A percentile compares a stretch with the other conserved stretches of the same genome.
phyloP scores from a whole-genome alignment of 768 basidiomycete species.

The Boletus pseudopeckii region DNA sequence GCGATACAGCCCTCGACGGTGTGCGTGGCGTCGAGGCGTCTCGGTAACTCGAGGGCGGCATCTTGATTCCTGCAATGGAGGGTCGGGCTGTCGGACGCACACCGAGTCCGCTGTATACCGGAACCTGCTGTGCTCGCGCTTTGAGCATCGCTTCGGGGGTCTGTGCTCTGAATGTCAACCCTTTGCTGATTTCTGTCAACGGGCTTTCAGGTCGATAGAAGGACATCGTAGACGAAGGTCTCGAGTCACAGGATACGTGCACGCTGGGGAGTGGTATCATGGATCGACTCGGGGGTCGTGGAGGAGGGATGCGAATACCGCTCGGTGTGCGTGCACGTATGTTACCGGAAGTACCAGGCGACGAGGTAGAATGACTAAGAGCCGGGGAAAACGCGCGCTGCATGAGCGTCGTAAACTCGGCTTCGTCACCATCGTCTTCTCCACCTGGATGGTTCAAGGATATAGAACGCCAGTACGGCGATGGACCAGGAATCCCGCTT shows the following conservation, averaged over 20 bases:
- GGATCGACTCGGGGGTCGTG: constrained; percentile 77
- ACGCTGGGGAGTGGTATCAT: constrained; percentile 79
- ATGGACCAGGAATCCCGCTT: constrained; percentile 71
- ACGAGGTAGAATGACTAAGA: constrained; percentile 46
- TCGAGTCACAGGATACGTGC: constrained; percentile 64
- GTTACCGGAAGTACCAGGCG: constrained; percentile 29
- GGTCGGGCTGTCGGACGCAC: constrained; percentile 40
- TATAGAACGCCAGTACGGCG: constrained; percentile 44
- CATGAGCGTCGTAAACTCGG: constrained; percentile 41
- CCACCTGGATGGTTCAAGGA: constrained; percentile 46
- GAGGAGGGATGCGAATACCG: constrained; percentile 46
- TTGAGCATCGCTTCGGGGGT: constrained; percentile 66
- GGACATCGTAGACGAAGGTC: constrained; percentile 72
- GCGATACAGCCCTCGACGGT: constrained; percentile 64
- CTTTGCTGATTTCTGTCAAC: constrained; percentile 33
- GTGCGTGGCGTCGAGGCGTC: constrained; percentile 54
- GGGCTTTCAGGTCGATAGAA: constrained; percentile 57
- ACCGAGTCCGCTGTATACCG: constrained; percentile 45
- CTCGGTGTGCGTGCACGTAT: constrained; percentile 39
- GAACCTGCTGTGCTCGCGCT: constrained; percentile 57
- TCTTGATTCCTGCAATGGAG: constrained; percentile 38
- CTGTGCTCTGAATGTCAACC: constrained; percentile 50
- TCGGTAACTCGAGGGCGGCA: constrained; percentile 75
- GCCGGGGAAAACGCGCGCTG: constrained; percentile 65
- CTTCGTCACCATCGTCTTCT: constrained; percentile 45